phyloP scores from a whole-genome alignment of 345 rosid genomes.

The Salix caprea region DNA sequence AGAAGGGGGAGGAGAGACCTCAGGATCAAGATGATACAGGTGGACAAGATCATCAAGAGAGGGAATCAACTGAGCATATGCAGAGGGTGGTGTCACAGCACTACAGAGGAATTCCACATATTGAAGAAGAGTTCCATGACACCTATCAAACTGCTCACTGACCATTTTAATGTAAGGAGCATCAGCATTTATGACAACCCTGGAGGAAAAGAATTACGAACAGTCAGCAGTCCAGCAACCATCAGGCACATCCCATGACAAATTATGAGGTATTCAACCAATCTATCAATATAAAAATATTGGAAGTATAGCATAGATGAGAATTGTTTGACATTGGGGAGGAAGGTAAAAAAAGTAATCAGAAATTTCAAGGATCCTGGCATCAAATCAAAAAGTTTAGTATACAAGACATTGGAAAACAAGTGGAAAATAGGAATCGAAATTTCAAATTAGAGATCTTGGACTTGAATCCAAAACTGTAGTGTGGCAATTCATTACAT shows the following conservation, averaged over 20 bases:
- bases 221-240: background rate
- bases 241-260: background rate
- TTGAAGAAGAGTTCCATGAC: slow-evolving; percentile 99
- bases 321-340: no score
- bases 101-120: slow-evolving; percentile 89
- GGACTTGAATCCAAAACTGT: no score
- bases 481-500: no score
- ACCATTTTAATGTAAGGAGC: slow-evolving; percentile 99
- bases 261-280: background rate
- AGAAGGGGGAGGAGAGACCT: slow-evolving; percentile 48
- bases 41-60: slow-evolving; percentile 85
- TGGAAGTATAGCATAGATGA: no score
- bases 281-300: background rate
- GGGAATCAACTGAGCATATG: slow-evolving; percentile 80
- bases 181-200: slow-evolving; percentile 86
- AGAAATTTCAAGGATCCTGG: no score
- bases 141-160: slow-evolving; percentile 95
- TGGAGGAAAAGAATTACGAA: slow-evolving; percentile 32
- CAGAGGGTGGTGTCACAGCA: slow-evolving; percentile 69
- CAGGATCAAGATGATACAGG: slow-evolving; percentile 90
- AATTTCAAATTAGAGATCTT: no score
- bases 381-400: no score
- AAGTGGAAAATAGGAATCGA: no score
- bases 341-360: no score
- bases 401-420: no score